Conservation (phyloP, 371 early-diverging fungal species). For the Coemansia sp. region DNA sequence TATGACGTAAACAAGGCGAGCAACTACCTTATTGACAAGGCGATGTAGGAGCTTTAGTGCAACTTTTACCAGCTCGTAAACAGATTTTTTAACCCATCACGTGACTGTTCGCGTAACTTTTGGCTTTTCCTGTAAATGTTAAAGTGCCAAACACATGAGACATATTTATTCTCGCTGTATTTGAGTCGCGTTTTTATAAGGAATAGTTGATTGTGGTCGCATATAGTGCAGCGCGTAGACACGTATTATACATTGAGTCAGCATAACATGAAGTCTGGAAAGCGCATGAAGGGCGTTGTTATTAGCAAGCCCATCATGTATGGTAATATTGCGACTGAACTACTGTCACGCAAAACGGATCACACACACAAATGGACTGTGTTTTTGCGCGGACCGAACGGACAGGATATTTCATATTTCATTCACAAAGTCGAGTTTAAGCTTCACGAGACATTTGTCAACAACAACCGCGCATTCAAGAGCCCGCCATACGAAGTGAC, state of each 20-base stretch:
- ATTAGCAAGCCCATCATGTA: constrained; percentile 73
- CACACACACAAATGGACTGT: constrained; percentile 87
- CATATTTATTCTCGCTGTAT: not conserved
- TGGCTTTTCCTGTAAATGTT: too few species aligned
- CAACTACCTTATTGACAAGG: constrained; percentile 74
- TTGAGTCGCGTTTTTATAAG: not conserved
- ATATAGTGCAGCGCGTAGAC: too few species aligned
- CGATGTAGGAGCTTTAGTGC: not conserved
- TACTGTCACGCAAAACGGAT: constrained; percentile 66
- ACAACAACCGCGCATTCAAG: constrained; percentile 76
- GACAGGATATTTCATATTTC: constrained; percentile 80
- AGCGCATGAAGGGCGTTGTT: constrained; percentile 61
- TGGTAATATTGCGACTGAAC: constrained; percentile 69
- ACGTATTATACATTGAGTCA: too few species aligned
- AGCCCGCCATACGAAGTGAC: constrained; percentile 86
- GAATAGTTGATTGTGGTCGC: too few species aligned
- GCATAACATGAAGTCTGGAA: constrained; percentile 34
- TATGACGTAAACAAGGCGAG: constrained; percentile 75
- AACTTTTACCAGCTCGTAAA: not conserved
- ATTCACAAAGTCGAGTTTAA: constrained; percentile 91
- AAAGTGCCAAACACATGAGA: too few species aligned
- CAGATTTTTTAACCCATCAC: not conserved
- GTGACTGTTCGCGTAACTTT: not conserved
- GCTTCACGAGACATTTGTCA: constrained; percentile 94
- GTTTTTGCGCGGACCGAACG: constrained; percentile 82